Conservation (phyloP, 2,329 filamentous ascomycete genomes). For the Stachybotrys chartarum region DNA sequence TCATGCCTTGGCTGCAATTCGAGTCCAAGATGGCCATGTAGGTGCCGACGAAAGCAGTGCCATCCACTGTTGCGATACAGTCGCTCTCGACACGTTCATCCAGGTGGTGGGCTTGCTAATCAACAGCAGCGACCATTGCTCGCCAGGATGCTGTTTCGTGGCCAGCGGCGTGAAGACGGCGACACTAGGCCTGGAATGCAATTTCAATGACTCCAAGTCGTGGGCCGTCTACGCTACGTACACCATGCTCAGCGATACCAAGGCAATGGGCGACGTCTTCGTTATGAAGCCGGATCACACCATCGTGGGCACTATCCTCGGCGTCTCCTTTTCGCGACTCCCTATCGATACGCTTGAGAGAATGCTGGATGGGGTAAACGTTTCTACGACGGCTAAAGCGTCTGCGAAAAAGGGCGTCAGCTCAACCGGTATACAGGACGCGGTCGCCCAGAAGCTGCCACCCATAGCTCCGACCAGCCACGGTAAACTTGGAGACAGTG, state of each 20-base stretch:
- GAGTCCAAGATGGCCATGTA: neutral
- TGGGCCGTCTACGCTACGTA: neutral
- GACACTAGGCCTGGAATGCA: neutral
- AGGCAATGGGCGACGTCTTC: neutral
- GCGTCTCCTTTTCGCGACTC: neutral
- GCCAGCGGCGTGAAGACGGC: neutral
- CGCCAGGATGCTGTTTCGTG: neutral
- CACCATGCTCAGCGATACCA: neutral
- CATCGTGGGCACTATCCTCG: neutral
- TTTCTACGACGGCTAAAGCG: neutral
- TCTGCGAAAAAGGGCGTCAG: neutral
- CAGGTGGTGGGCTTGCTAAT: neutral
- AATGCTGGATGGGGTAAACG: neutral
- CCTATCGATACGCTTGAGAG: neutral
- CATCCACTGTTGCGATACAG: neutral
- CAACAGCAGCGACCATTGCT: neutral
- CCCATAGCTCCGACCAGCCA: too few species aligned
- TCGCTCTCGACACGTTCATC: neutral
- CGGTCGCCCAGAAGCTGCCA: too few species aligned
- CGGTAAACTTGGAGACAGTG: too few species aligned
- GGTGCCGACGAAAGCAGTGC: neutral
- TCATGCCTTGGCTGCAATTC: neutral
- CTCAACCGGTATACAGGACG: neutral
- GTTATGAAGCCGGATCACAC: neutral
- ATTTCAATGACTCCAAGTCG: neutral